Conservation (phyloP, 768 basidiomycete species). For the Xerocomellus dryophilus region DNA sequence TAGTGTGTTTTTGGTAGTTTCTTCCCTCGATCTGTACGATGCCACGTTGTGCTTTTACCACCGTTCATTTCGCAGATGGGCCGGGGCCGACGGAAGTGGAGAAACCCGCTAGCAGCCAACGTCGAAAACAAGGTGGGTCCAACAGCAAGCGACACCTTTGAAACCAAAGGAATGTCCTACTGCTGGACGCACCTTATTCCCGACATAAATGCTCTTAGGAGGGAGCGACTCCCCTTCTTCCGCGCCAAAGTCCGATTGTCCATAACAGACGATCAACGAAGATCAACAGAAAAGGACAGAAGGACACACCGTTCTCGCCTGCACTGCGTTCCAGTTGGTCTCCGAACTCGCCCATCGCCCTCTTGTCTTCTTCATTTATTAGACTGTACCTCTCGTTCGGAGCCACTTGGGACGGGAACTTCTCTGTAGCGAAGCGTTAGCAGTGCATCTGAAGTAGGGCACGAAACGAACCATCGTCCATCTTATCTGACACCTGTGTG, state of each 20-base stretch:
- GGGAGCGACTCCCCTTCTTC: background rate
- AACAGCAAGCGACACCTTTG: conserved; percentile 13
- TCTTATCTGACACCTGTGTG: background rate
- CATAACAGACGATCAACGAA: background rate
- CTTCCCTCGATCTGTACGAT: too few relatives aligned
- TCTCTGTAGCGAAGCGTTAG: conserved; percentile 1
- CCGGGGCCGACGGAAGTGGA: too few relatives aligned
- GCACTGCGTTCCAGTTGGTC: background rate
- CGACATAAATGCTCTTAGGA: background rate
- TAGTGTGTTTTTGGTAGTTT: background rate
- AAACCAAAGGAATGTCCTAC: conserved; percentile 10
- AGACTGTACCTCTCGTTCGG: conserved; percentile 2
- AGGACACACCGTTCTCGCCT: background rate
- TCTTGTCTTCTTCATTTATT: conserved; percentile 1
- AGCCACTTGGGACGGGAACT: conserved; percentile 6
- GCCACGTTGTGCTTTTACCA: background rate
- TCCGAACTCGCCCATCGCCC: background rate
- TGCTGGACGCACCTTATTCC: conserved; percentile 25
- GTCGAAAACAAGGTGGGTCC: conserved; percentile 17
- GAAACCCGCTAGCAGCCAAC: background rate
- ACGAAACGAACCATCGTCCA: conserved; percentile 6
- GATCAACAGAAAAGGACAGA: too few relatives aligned
- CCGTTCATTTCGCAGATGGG: too few relatives aligned
- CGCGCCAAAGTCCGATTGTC: background rate
- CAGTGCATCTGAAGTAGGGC: too few relatives aligned